A percentile compares a stretch with the other conserved stretches of the same genome.
Conservation (phyloP, 2,329 filamentous ascomycete species). For the Fusarium floridanum region DNA sequence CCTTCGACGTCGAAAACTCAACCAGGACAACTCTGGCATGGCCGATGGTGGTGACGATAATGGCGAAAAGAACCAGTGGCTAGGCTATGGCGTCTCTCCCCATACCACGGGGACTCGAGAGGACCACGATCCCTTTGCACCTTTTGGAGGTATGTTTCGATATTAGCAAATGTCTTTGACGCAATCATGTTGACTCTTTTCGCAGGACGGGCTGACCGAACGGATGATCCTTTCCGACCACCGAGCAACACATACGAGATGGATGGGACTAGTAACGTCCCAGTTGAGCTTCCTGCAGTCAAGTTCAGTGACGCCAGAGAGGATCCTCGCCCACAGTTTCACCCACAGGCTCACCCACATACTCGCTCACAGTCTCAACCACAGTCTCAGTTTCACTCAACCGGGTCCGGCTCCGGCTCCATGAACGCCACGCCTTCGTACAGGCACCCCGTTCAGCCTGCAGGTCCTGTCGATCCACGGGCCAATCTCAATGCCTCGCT, state of each 20-base stretch:
- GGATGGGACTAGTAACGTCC: slow-evolving; percentile 51
- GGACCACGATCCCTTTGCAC: slow-evolving; percentile 56
- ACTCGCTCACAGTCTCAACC: background rate
- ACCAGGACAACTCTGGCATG: slow-evolving; percentile 7
- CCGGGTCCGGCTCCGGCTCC: background rate
- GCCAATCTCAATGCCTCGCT: slow-evolving; percentile 52
- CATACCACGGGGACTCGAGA: slow-evolving; percentile 45
- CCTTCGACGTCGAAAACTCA: slow-evolving; percentile 36
- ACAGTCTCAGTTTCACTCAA: slow-evolving; percentile 9
- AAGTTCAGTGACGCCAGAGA: slow-evolving; percentile 25
- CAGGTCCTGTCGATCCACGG: slow-evolving; percentile 46
- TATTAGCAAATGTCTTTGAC: background rate
- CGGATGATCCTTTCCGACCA: slow-evolving; percentile 45
- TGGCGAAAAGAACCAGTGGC: slow-evolving; percentile 42
- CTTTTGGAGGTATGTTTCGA: slow-evolving; percentile 58
- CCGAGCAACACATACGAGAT: slow-evolving; percentile 53
- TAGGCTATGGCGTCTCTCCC: slow-evolving; percentile 41
- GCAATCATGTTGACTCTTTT: slow-evolving; percentile 26
- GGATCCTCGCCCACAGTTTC: slow-evolving; percentile 6
- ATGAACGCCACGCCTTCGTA: slow-evolving; percentile 7
- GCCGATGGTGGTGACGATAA: slow-evolving; percentile 21
- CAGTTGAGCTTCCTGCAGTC: slow-evolving; percentile 52
- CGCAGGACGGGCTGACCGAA: slow-evolving; percentile 52
- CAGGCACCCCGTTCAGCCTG: slow-evolving; percentile 23
- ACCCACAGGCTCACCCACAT: background rate